Evolutionary conservation across 2,329 filamentous ascomycete species (phyloP), one percentile per base, ranked within the genome.

Genomic region (Calycina herbarum): DNA sequence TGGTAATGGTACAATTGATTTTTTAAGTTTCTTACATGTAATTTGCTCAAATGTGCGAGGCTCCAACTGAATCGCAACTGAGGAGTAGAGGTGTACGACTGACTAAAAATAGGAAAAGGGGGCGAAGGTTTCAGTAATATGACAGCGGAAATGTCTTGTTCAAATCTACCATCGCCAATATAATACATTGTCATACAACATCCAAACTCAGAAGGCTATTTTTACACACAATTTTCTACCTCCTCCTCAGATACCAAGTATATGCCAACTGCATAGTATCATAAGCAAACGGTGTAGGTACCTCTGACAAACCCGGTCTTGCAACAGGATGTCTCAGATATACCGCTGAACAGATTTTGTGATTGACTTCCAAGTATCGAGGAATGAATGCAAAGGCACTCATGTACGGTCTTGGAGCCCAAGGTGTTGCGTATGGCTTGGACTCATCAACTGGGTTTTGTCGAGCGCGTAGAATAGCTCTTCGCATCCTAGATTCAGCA

Each of bases 251-350:
- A 79, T 98, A 99, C 94, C 94, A 99, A 78, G 92, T 94, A 78
- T 94, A 96, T 0, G 93, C 93, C 76, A 96, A 80, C 77, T 93
- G 92, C 76, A 85, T 89, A n/a, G 89, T 85, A 69, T 86, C 81
- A 65, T 85, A 81, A 61, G 82, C 79, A 78, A 93, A 97, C 20
- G 94, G 94, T 29, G 92, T 93, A 1, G 94, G 94, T 67, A 94
- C 90, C 78, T 94, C 95, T 3, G 91, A 89, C 70, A 86, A 74
- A 11, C 94, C 93, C 2, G 89, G 89, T 67, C 94, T 85, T 31
- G 93, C 95, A 56, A 98, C 94, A 0, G 95, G 95, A 81, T 99
- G 94, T 65, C 95, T 86, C 68, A 99, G 81, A 78, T 99, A 99
- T 51, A 99, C 93, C 11, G 95, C 95, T 0, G 94, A 90, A 79